phyloP scores from a whole-genome alignment of 2,329 filamentous ascomycete genomes.

The Aulographum hederae region DNA sequence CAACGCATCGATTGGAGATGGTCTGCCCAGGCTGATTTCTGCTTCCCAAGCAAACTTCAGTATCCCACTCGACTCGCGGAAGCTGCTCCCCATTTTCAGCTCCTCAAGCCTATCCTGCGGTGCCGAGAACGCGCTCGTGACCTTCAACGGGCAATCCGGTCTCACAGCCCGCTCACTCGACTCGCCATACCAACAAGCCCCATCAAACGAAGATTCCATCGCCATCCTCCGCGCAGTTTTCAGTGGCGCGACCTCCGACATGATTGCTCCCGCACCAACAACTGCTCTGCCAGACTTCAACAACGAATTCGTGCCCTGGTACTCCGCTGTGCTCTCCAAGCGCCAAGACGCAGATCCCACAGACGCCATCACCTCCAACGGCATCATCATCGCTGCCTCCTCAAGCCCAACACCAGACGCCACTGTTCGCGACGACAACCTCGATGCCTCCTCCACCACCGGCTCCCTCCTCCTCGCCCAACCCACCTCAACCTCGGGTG shows the following conservation, averaged over 20 bases:
- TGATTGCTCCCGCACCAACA: neutral
- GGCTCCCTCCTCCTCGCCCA: slow-evolving; percentile 13
- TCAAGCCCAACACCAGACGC: neutral
- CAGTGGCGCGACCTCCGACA: neutral
- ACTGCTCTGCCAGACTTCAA: neutral
- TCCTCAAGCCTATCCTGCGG: slow-evolving; percentile 59
- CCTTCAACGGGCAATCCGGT: slow-evolving; percentile 40
- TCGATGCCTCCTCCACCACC: slow-evolving; percentile 10
- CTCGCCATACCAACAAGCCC: neutral
- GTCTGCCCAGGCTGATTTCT: slow-evolving; percentile 56
- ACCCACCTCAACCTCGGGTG: slow-evolving; percentile 8
- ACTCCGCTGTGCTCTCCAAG: neutral
- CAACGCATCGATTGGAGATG: slow-evolving; percentile 58
- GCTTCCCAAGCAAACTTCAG: slow-evolving; percentile 50
- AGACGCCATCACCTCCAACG: slow-evolving; percentile 4
- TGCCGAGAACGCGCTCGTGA: slow-evolving; percentile 73
- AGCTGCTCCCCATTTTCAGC: slow-evolving; percentile 61
- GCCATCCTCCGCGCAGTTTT: neutral
- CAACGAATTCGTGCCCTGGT: neutral
- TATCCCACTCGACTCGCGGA: slow-evolving; percentile 51
- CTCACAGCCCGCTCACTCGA: neutral
- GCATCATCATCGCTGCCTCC: neutral
- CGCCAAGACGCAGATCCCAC: neutral
- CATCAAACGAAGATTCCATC: no score
- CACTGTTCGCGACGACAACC: neutral